Evolutionary conservation across 1,284 basidiomycete genomes (phyloP).

Genomic region (Bjerkandera adusta): DNA sequence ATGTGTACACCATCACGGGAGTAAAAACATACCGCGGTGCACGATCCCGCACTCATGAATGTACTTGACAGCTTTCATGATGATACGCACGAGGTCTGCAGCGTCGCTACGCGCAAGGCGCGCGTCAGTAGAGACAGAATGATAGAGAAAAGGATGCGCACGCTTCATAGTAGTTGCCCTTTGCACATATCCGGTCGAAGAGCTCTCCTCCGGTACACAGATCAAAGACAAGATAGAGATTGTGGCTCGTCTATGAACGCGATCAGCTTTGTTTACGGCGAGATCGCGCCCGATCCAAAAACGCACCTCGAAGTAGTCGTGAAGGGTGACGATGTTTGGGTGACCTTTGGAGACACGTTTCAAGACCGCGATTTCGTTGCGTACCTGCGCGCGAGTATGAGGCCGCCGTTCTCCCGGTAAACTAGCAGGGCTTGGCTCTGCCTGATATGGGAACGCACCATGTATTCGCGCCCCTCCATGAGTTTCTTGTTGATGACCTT

Average conservation of each 20-base stretch:
- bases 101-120: slow-evolving; percentile 65
- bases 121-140: slow-evolving; percentile 7
- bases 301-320: slow-evolving; percentile 94
- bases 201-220: slow-evolving; percentile 97
- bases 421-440: not conserved
- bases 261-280: too few species aligned
- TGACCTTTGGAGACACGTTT: slow-evolving; percentile 94
- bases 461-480: slow-evolving; percentile 91
- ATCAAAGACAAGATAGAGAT: slow-evolving; percentile 94
- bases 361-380: slow-evolving; percentile 95
- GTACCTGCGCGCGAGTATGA: slow-evolving; percentile 53
- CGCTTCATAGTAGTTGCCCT: slow-evolving; percentile 96
- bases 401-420: not conserved
- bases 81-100: slow-evolving; percentile 84
- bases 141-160: slow-evolving; percentile 35
- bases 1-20: not conserved
- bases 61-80: slow-evolving; percentile 87
- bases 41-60: slow-evolving; percentile 94
- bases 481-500: slow-evolving; percentile 97
- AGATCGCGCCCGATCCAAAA: too few species aligned
- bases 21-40: slow-evolving; percentile 69
- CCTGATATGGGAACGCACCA: slow-evolving; percentile 53
- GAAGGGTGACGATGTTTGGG: slow-evolving; percentile 84
- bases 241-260: slow-evolving; percentile 77
- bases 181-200: slow-evolving; percentile 97